Evolutionary conservation across 345 rosid genomes (phyloP).

Genomic region (Citrus sp.): DNA sequence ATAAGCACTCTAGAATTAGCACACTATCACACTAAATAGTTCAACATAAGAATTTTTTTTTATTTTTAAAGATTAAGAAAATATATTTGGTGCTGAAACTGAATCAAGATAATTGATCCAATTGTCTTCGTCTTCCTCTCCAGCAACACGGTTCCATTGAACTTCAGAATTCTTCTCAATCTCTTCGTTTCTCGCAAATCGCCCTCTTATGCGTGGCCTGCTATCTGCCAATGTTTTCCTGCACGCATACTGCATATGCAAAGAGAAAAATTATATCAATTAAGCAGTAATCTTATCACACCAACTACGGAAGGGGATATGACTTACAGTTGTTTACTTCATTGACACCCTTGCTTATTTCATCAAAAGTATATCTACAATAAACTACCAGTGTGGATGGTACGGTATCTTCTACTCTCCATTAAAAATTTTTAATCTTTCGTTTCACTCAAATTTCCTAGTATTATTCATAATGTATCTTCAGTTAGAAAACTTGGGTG

Average conservation of each 20-base stretch:
- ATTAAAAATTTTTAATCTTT: too few relatives aligned
- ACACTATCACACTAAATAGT: constrained; percentile 12
- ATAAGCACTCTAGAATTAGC: not conserved
- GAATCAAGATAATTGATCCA: constrained; percentile 70
- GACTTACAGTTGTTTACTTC: not conserved
- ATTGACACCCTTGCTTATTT: too few relatives aligned
- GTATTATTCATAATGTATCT: too few relatives aligned
- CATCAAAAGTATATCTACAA: too few relatives aligned
- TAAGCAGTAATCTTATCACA: too few relatives aligned
- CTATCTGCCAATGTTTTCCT: constrained; percentile 96
- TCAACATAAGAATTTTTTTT: not conserved
- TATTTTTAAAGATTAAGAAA: constrained; percentile 24
- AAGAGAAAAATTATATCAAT: not conserved
- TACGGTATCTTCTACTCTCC: too few relatives aligned
- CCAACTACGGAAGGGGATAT: too few relatives aligned
- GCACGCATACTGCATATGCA: constrained; percentile 63
- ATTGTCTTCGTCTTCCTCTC: constrained; percentile 52
- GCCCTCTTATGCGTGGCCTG: constrained; percentile 89
- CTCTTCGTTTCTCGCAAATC: constrained; percentile 90
- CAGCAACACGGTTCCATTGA: constrained; percentile 37
- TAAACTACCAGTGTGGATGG: too few relatives aligned
- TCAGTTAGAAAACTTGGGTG: not conserved
- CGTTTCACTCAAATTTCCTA: too few relatives aligned
- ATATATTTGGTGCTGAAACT: constrained; percentile 47
- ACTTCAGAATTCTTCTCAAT: constrained; percentile 43